Evolutionary conservation across 2,329 filamentous ascomycete genomes (phyloP), one percentile per base, ranked within the genome.

Genomic region (Magnaporthiopsis incrustans): DNA sequence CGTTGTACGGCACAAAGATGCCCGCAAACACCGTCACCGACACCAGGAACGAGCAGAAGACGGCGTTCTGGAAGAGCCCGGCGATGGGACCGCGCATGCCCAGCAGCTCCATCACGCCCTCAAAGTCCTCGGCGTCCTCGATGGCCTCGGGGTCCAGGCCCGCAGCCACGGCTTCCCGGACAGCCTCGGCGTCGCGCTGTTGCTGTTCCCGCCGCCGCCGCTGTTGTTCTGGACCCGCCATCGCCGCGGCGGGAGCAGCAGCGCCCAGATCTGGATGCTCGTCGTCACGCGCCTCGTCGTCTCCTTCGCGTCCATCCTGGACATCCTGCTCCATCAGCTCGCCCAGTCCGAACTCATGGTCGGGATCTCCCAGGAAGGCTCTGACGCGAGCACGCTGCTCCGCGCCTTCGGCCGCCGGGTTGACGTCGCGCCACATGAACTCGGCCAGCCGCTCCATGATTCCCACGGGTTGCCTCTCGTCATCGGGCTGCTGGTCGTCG

Each of bases 1-100:
- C 88, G 64, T 97, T 89, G 76, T 98, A 99, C 0, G 95, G 95
- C 62, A 97, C 78, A 78, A 95, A 97, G 59, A 98, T 86, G 62
- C 92, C 94, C 65, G 90, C 79, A 63, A 92, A 89, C 57, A 99
- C 87, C 18, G 93, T 96, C 62, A 94, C 85, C 1, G 91, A 90
- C 18, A 99, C 92, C 33, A 99, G 82, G 59, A 98, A 89, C 10
- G 90, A 89, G 73, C 94, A 97, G 75, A 99, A 99, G 22, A 97
- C 87, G 64, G 91, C 92, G 69, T 99, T 99, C 72, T 99, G 95
- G 69, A 98, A 87, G 7, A 99, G 83, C 3, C 92, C 92, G 18
- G 89, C 89, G 3, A 99, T 82, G 0, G 95, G 95, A 0, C 95
- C 95, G 71, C 96, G 91, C 90, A 99, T 96, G 53, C 95, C 95